Evolutionary conservation across 352 stramenopile species (phyloP), one percentile per base, ranked within the genome.

Genomic region (Globisporangium middletonii): DNA sequence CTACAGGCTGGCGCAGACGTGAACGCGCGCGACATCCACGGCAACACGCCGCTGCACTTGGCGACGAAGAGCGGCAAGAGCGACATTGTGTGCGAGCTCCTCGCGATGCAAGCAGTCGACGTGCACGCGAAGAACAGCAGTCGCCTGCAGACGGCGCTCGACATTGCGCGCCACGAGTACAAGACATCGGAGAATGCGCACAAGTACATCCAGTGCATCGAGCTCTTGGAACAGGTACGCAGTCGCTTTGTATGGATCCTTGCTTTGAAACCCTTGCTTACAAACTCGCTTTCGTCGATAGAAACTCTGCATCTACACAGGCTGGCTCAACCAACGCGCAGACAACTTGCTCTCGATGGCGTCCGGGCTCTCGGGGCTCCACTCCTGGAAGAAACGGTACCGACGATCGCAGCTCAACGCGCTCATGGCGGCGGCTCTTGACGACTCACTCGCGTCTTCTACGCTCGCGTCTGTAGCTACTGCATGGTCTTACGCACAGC

Each of bases 361-460:
- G 6, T 89, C 83, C 2, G 81, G 83, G 0, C 62, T 92, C 15
- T 76, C 79, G n/a, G 65, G 74, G 44, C 64, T 95, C 30, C 80
- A 91, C 47, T 91, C 83, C 53, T 95, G 85, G 85, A 93, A 89
- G 64, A 79, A 81, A 51, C 71, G 83, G 85, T 94, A 38, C 9
- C 50, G 6, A 12, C 1, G 12, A 6, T 15, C n/a, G 15, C 48
- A 33, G 7, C 16, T 7, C 19, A 27, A 50, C 7, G 35, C 11
- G 35, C 13, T 35, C 12, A 28, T 50, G 4, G 8, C 43, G n/a
- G 8, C 4, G 44, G 35, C 6, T 35, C 33, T n/a, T 55, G 7
- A 3, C 16, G 11, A 9, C 26, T 37, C 16, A 30, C 27, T 48
- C 51, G 8, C 23, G 28, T 53, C n/a, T 53, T 28, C 49, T 12